Conservation (phyloP, 2,329 filamentous ascomycete species). For the Fusarium sp. region DNA sequence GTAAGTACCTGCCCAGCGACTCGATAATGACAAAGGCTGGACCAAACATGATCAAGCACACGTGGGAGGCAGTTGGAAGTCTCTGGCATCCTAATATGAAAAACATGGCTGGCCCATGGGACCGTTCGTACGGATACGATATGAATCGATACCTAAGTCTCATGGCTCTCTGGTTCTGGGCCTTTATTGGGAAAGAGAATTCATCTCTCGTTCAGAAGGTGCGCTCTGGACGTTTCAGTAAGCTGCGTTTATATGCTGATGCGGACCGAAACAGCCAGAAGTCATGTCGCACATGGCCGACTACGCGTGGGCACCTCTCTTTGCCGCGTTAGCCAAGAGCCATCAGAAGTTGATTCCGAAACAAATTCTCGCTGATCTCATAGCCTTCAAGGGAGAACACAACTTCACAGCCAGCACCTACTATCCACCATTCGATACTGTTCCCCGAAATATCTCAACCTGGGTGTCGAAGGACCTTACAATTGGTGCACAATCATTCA, state of each 20-base stretch:
- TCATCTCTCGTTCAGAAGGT: slow-evolving; percentile 53
- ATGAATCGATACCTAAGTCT: slow-evolving; percentile 72
- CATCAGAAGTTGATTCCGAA: slow-evolving; percentile 62
- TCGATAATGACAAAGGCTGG: slow-evolving; percentile 67
- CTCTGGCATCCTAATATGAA: slow-evolving; percentile 70
- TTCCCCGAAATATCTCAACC: slow-evolving; percentile 68
- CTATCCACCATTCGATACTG: slow-evolving; percentile 69
- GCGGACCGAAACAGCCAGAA: slow-evolving; percentile 52
- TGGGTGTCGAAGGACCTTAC: slow-evolving; percentile 69
- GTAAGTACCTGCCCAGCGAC: slow-evolving; percentile 67
- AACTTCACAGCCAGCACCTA: slow-evolving; percentile 65
- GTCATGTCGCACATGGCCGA: slow-evolving; percentile 71
- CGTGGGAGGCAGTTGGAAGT: slow-evolving; percentile 63
- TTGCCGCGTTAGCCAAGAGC: slow-evolving; percentile 65
- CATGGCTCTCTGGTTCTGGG: slow-evolving; percentile 70
- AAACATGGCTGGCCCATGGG: slow-evolving; percentile 74
- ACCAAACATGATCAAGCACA: slow-evolving; percentile 63
- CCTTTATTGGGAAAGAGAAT: slow-evolving; percentile 63
- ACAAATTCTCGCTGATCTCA: slow-evolving; percentile 56
- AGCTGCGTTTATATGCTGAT: neutral
- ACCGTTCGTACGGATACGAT: slow-evolving; percentile 72
- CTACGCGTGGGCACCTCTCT: slow-evolving; percentile 68
- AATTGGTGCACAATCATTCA: slow-evolving; percentile 70
- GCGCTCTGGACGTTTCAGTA: neutral
- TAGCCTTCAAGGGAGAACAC: slow-evolving; percentile 64